These are phyloP conservation scores for Ascochyta lentis DNA, from an alignment of 2,329 filamentous ascomycete species.

Conservation along the genomic window DNA sequence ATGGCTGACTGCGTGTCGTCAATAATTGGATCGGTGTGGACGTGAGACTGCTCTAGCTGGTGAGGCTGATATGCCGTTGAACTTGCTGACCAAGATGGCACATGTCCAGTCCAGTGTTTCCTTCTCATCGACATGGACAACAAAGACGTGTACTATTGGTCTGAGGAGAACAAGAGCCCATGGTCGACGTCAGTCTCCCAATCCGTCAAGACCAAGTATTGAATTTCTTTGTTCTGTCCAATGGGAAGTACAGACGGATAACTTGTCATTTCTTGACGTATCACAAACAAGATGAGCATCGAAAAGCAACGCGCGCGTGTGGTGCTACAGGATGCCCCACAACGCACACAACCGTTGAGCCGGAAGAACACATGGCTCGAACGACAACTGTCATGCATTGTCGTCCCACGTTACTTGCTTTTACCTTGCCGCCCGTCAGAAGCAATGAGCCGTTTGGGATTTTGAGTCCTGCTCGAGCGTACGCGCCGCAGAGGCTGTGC, in stretches of 20 bases:
- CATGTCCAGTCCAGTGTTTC: background rate
- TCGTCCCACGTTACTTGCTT: conserved; percentile 22
- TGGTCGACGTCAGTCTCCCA: background rate
- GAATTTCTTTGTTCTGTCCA: conserved; percentile 9
- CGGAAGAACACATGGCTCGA: conserved; percentile 25
- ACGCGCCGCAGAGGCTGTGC: conserved; percentile 12
- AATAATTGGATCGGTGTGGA: background rate
- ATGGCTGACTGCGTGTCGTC: conserved; percentile 3
- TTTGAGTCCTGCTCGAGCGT: conserved; percentile 12
- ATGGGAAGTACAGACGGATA: background rate
- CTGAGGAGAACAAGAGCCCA: background rate
- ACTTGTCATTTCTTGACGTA: conserved; percentile 9
- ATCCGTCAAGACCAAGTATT: conserved; percentile 10
- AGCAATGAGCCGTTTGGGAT: conserved; percentile 4
- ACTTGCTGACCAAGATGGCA: background rate
- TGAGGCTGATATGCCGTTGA: conserved; percentile 4
- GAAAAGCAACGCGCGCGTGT: conserved; percentile 16
- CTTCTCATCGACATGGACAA: background rate
- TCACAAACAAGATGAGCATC: conserved; percentile 16
- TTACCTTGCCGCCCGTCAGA: conserved; percentile 12
- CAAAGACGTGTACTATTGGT: background rate
- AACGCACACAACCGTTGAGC: conserved; percentile 13
- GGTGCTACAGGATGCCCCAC: conserved; percentile 18
- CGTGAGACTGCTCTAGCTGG: background rate
- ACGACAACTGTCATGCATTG: conserved; percentile 17